Conservation (phyloP, 1,284 basidiomycete species). For the Sporisorium iseilematis-ciliati region DNA sequence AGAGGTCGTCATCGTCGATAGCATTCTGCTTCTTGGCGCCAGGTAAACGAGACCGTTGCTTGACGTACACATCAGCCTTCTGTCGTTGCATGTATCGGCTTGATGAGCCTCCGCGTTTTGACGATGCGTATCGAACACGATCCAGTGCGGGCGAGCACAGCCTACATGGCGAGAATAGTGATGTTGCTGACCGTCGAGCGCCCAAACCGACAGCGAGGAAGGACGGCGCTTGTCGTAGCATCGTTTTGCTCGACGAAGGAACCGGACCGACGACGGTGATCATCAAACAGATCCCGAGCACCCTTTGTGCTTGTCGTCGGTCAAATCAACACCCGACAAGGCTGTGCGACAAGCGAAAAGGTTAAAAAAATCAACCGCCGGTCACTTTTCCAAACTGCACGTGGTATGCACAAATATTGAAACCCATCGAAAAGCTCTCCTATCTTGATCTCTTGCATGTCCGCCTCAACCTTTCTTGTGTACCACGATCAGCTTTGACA, state of each 20-base stretch:
- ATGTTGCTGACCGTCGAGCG: background rate
- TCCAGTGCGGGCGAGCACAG: background rate
- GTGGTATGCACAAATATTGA: background rate
- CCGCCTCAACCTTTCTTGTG: background rate
- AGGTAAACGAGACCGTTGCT: constrained; percentile 19
- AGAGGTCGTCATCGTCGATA: constrained; percentile 10
- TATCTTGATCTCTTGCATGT: background rate
- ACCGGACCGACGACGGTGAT: background rate
- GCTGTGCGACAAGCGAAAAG: background rate
- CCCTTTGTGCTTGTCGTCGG: constrained; percentile 4
- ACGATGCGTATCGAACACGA: constrained; percentile 21
- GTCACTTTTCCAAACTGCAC: constrained; percentile 5
- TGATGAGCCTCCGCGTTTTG: constrained; percentile 42
- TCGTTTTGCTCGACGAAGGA: background rate
- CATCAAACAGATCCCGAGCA: no score
- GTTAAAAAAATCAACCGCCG: constrained; percentile 1
- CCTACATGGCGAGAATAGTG: background rate
- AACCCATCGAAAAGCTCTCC: background rate
- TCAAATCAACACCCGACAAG: constrained; percentile 3
- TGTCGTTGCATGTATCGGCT: constrained; percentile 49
- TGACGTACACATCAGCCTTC: constrained; percentile 40
- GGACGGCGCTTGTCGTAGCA: constrained; percentile 5
- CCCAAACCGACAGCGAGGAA: background rate
- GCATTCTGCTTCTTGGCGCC: background rate
- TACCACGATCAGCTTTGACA: background rate